Conservation (phyloP, 495 filamentous ascomycete species). For the Talaromyces ruber region DNA sequence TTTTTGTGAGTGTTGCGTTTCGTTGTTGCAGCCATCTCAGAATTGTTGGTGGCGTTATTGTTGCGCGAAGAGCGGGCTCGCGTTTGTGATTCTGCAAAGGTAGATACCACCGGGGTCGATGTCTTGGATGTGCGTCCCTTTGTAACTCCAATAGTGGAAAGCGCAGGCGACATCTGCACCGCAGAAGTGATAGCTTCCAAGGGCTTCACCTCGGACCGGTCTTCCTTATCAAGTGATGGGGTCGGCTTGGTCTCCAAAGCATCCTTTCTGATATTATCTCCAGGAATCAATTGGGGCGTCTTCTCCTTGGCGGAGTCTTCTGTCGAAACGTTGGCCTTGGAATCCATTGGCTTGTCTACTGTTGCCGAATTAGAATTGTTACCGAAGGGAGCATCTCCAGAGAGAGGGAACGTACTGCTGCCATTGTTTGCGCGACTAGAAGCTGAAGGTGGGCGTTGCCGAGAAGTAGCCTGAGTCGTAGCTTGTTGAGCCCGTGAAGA, state of each 20-base stretch:
- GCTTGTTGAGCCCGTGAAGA: constrained; percentile 45
- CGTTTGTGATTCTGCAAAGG: constrained; percentile 34
- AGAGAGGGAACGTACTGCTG: constrained; percentile 17
- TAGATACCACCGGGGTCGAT: constrained; percentile 39
- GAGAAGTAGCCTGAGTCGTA: constrained; percentile 52
- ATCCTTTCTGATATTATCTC: constrained; percentile 16
- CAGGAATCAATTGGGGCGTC: constrained; percentile 11
- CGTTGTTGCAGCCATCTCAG: constrained; percentile 8
- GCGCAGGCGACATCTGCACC: neutral
- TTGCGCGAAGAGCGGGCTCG: constrained; percentile 16
- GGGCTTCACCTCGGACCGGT: neutral
- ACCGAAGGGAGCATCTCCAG: neutral
- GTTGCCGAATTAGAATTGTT: constrained; percentile 5
- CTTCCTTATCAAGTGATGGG: constrained; percentile 10
- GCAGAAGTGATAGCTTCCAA: neutral
- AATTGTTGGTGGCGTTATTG: neutral
- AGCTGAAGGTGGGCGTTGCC: constrained; percentile 45
- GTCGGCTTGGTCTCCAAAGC: constrained; percentile 31
- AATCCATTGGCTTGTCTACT: constrained; percentile 28
- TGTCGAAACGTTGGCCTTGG: constrained; percentile 23
- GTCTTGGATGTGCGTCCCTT: constrained; percentile 50
- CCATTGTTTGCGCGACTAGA: constrained; percentile 35
- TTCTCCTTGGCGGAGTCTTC: constrained; percentile 21
- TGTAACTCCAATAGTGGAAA: neutral
- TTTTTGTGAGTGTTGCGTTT: constrained; percentile 65